Evolutionary conservation across 2,329 filamentous ascomycete genomes (phyloP).

Genomic region (Diaporthe amygdali): DNA sequence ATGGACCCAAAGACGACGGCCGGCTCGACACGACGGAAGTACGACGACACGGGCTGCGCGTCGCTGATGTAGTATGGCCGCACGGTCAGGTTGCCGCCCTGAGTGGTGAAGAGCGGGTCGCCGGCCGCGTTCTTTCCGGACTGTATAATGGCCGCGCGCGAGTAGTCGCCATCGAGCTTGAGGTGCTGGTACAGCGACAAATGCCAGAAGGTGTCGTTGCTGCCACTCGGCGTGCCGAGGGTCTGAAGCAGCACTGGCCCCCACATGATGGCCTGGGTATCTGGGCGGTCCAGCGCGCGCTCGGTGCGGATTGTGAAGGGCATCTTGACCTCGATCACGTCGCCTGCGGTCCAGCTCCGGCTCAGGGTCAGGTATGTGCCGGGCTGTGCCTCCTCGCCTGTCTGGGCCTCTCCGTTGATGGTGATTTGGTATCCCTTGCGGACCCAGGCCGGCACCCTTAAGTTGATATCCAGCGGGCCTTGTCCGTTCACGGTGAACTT

Average conservation of each 20-base stretch:
- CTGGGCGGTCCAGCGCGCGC: slow-evolving; percentile 37
- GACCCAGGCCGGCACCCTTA: slow-evolving; percentile 37
- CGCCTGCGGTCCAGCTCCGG: slow-evolving; percentile 35
- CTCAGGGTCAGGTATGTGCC: slow-evolving; percentile 36
- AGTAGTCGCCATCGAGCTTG: slow-evolving; percentile 37
- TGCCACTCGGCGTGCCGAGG: slow-evolving; percentile 31
- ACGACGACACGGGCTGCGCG: slow-evolving; percentile 34
- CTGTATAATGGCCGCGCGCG: slow-evolving; percentile 30
- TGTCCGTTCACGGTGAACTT: slow-evolving; percentile 35
- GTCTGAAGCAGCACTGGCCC: slow-evolving; percentile 37
- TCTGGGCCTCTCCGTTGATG: slow-evolving; percentile 33
- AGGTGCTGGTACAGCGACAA: slow-evolving; percentile 37
- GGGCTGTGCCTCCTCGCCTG: slow-evolving; percentile 23
- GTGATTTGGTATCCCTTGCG: slow-evolving; percentile 33
- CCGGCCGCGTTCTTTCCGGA: slow-evolving; percentile 29
- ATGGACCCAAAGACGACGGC: slow-evolving; percentile 34
- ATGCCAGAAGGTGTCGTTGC: slow-evolving; percentile 31
- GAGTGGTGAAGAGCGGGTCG: slow-evolving; percentile 33
- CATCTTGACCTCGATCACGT: slow-evolving; percentile 36
- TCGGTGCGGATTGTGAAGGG: slow-evolving; percentile 37
- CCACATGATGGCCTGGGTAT: slow-evolving; percentile 39
- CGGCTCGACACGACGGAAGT: slow-evolving; percentile 38
- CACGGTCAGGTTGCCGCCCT: slow-evolving; percentile 27
- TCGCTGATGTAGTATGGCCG: slow-evolving; percentile 39
- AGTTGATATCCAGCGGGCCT: slow-evolving; percentile 36